These are phyloP conservation scores for Sporisorium scitamineum DNA, from an alignment of 1,284 basidiomycete genomes.

Conservation along the genomic window DNA sequence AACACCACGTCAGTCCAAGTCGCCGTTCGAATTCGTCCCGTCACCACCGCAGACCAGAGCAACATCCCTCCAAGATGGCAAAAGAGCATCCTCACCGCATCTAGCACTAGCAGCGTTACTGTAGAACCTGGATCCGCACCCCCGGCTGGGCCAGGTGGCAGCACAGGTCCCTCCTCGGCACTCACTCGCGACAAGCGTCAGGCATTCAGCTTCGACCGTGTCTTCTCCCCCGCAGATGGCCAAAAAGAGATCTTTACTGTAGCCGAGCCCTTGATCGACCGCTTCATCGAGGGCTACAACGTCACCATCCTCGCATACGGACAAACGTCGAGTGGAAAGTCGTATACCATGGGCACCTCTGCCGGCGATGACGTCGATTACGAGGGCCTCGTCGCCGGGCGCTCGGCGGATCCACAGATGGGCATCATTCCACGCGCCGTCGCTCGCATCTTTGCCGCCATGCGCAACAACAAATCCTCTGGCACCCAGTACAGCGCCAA, in stretches of 20 bases:
- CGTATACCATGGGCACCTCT: slow-evolving; percentile 84
- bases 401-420: slow-evolving; percentile 53
- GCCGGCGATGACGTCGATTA: slow-evolving; percentile 56
- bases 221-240: slow-evolving; percentile 83
- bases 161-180: slow-evolving; percentile 69
- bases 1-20: slow-evolving; percentile 43
- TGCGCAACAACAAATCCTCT: slow-evolving; percentile 73
- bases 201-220: slow-evolving; percentile 91
- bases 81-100: slow-evolving; percentile 79
- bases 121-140: slow-evolving; percentile 55
- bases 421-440: slow-evolving; percentile 97
- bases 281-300: slow-evolving; percentile 95
- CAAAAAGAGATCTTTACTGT: slow-evolving; percentile 88
- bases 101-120: slow-evolving; percentile 70
- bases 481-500: slow-evolving; percentile 58
- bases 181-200: slow-evolving; percentile 77
- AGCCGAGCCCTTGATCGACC: slow-evolving; percentile 85
- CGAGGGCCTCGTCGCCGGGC: slow-evolving; percentile 56
- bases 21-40: slow-evolving; percentile 91
- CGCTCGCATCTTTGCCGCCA: slow-evolving; percentile 85
- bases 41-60: slow-evolving; percentile 82
- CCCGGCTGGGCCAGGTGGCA: slow-evolving; percentile 65
- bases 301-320: slow-evolving; percentile 98
- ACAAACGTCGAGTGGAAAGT: slow-evolving; percentile 96
- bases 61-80: slow-evolving; percentile 91